Base-by-base conservation (phyloP, 257 asterid genomes). In the Cruciata laevipes region DNA sequence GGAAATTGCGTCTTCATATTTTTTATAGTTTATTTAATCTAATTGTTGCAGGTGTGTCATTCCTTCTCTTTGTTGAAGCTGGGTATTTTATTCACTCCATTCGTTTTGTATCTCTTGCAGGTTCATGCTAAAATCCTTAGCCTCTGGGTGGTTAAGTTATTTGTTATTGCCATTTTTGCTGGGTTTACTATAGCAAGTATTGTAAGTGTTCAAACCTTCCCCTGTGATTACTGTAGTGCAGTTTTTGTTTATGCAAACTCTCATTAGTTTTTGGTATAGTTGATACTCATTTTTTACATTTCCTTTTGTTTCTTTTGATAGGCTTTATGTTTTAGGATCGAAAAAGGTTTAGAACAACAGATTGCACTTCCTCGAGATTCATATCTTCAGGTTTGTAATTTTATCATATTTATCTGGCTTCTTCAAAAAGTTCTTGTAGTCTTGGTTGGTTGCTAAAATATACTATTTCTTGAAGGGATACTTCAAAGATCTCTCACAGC, bases 291-390 rank as follows among this genome's bases (percentile, higher is more conserved):
- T 20, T 31, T 16, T 2, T 61, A 3, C 20, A 6, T 61, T 61
- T 37, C 57, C 42, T 49, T n/a, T 73, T 69, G 56, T 68, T 71
- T 63, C 51, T 62, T 61, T 3, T 56, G 75, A 63, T 74, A 94
- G 99, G 99, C 99, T 64, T 77, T 94, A 53, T 88, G 95, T 69
- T 66, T 97, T 69, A 84, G 99, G 85, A 85, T 94, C 65, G 88
- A 94, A 80, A 96, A 94, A 70, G 99, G 99, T 78, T 77, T 94
- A 76, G 97, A 94, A 73, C 99, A 94, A 77, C 95, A 90, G 84
- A 84, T 94, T 68, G 99, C 91, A 82, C 97, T 94, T 77, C 99
- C 99, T 69, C 89, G 91, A 25, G 93, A 94, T 79, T 94, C 99
- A 30, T 94, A 90, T 77, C 99, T 94, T 83, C 99, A 93, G 99